A percentile compares a stretch with the other conserved stretches of the same genome.
phyloP scores from a whole-genome alignment of 345 rosid species.

The Leavenworthia alabamica region DNA sequence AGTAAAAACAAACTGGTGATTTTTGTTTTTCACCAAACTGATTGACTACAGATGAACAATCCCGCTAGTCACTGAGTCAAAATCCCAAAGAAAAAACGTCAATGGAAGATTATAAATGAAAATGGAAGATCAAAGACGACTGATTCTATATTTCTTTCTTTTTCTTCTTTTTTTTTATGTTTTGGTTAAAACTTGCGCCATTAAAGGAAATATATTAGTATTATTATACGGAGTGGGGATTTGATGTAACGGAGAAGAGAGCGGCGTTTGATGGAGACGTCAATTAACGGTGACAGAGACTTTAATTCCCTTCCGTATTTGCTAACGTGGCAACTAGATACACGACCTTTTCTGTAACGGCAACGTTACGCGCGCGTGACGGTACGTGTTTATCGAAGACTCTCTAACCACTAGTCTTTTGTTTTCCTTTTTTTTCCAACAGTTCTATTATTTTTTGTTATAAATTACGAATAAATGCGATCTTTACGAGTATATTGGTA shows the following conservation, averaged over 20 bases:
- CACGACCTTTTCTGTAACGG: conserved; percentile 19
- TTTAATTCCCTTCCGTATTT: neutral
- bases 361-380: conserved; percentile 16
- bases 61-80: conserved; percentile 5
- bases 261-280: conserved; percentile 25
- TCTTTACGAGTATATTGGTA: neutral
- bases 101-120: too few relatives aligned
- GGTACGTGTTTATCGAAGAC: neutral
- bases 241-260: conserved; percentile 8
- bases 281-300: conserved; percentile 21
- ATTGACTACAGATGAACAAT: neutral
- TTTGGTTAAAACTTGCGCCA: conserved; percentile 28
- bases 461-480: neutral
- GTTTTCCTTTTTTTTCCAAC: neutral
- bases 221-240: neutral
- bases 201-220: neutral
- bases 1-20: neutral
- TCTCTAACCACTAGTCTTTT: neutral
- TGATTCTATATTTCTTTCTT: neutral
- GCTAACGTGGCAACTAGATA: conserved; percentile 18
- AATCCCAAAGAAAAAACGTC: neutral
- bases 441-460: neutral
- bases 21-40: neutral
- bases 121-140: neutral
- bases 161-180: neutral